Evolutionary conservation across 768 basidiomycete species (phyloP), one percentile per base, ranked within the genome.

Genomic region (Terana coerulea): DNA sequence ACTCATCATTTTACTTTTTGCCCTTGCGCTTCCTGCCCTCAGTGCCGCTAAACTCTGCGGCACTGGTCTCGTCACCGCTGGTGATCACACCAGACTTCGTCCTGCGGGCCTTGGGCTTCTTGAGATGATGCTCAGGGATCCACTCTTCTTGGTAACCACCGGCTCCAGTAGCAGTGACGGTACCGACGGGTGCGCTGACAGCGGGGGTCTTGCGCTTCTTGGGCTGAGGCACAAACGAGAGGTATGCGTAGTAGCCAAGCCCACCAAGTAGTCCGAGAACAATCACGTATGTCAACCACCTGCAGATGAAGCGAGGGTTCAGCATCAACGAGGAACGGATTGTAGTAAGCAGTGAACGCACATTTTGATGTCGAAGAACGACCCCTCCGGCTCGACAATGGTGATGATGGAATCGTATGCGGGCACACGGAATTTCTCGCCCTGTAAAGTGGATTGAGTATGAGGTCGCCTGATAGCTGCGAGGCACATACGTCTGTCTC

Each of bases 71-170:
- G 3, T 71, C 79, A 17, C 78, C 81, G 51, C 86, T 88, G 26
- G 78, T 60, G 49, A 87, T 86, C 40, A 84, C 87, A 19, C 79
- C 88, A 51, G 72, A 53, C 24, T 72, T 75, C 33, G 67, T 68
- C 62, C 75, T 75, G 56, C 77, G 75, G 15, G 68, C 64, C 65
- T 80, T 88, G 28, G 69, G 51, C 67, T 88, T 87, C 73, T 80
- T 86, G 54, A 91, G 72, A 60, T 92, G 91, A 61, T 91, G 88
- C 58, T 87, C 86, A n/a, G 91, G 91, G 58, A 93, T 93, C 91
- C 91, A 93, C 61, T 93, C 91, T 63, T 92, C 88, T 61, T 88
- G 81, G 59, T 92, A 91, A 37, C 81, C 84, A 33, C 83, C 78
- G 2, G 82, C 75, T 30, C 83, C 80, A 21, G 81, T 81, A 28